Percentiles rank a stretch among this genome's conserved stretches.
These are phyloP conservation scores for Capsella rubella DNA, from an alignment of 441 rosid species.

Conservation along the genomic window DNA sequence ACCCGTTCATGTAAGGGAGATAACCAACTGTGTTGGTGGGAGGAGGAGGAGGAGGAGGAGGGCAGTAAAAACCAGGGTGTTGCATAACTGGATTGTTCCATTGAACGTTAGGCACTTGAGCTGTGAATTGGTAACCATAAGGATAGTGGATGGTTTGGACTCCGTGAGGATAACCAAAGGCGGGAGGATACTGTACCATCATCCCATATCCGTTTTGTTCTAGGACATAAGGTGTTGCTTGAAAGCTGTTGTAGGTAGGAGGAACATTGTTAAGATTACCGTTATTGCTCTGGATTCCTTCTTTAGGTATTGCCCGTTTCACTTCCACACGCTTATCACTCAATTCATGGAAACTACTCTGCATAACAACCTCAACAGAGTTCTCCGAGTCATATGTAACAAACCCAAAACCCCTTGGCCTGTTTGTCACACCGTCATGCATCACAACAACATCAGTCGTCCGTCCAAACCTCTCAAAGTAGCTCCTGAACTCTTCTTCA, in stretches of 20 bases:
- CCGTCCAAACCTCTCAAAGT: slow-evolving; percentile 76
- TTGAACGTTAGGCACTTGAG: slow-evolving; percentile 45
- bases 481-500: slow-evolving; percentile 69
- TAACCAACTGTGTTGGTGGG: slow-evolving; percentile 40
- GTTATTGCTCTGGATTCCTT: slow-evolving; percentile 44
- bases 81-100: slow-evolving; percentile 52
- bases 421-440: slow-evolving; percentile 68
- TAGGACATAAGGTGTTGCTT: slow-evolving; percentile 41
- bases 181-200: slow-evolving; percentile 41
- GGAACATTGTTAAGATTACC: slow-evolving; percentile 15
- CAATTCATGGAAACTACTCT: slow-evolving; percentile 61
- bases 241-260: slow-evolving; percentile 36
- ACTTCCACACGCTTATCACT: slow-evolving; percentile 76
- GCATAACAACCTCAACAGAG: slow-evolving; percentile 71
- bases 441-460: slow-evolving; percentile 82
- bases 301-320: slow-evolving; percentile 87
- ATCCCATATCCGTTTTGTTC: slow-evolving; percentile 50
- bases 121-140: slow-evolving; percentile 51
- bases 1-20: slow-evolving; percentile 51
- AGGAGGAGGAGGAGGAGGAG: slow-evolving; percentile 47
- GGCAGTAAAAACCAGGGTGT: slow-evolving; percentile 46
- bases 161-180: slow-evolving; percentile 45
- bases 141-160: slow-evolving; percentile 52
- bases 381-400: slow-evolving; percentile 77
- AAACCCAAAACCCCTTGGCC: slow-evolving; percentile 89